Conservation (phyloP, 257 asterid species). For the Nyctanthes arbortristis region DNA sequence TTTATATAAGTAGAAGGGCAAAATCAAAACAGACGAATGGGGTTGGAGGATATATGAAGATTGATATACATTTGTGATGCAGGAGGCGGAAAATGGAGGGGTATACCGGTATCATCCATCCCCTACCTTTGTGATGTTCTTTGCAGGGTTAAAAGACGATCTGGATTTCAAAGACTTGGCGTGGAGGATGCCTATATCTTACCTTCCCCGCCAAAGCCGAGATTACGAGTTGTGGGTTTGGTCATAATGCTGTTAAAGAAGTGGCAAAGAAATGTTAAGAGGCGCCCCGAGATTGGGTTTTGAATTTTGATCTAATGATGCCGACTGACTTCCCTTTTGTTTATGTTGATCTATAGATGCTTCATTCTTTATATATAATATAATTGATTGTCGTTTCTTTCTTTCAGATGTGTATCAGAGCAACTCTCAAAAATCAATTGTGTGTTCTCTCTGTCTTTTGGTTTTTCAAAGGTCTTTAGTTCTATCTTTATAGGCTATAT, state of each 20-base stretch:
- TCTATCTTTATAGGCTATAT: too few species aligned
- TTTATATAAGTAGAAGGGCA: not conserved
- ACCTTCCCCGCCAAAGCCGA: not conserved
- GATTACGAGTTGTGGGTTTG: not conserved
- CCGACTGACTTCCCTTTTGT: too few species aligned
- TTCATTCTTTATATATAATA: too few species aligned
- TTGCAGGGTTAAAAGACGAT: not conserved
- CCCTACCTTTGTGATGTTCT: not conserved
- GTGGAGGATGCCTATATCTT: not conserved
- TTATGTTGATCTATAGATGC: too few species aligned
- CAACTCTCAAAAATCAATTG: too few species aligned
- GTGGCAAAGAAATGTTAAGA: not conserved
- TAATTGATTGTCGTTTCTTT: too few species aligned
- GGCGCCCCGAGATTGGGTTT: not conserved
- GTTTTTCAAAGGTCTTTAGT: too few species aligned
- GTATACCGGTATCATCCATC: not conserved
- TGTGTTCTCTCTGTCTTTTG: too few species aligned
- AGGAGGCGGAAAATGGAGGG: not conserved
- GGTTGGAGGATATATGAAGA: too few species aligned
- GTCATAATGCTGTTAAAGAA: not conserved
- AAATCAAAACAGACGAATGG: too few species aligned
- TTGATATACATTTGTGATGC: too few species aligned
- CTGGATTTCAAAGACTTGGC: not conserved
- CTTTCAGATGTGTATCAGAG: too few species aligned
- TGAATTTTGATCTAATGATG: not conserved